phyloP scores from a whole-genome alignment of 768 basidiomycete species.

The Suillus hirtellus region DNA sequence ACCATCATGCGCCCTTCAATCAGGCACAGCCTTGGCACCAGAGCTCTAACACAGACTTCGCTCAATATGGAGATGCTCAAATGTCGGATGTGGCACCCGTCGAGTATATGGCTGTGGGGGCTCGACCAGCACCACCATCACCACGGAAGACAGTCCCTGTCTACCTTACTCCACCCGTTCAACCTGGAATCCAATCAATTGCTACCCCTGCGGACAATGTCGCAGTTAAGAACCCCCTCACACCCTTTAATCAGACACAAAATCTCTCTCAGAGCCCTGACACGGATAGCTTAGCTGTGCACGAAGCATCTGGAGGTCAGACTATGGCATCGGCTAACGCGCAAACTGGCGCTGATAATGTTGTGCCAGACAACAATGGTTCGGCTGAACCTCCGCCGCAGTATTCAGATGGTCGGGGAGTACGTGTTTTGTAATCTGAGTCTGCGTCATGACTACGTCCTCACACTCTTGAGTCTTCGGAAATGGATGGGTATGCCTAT shows the following conservation, averaged over 20 bases:
- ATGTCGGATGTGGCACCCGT: conserved; percentile 31
- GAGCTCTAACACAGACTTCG: conserved; percentile 21
- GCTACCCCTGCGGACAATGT: neutral
- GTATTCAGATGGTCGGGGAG: conserved; percentile 55
- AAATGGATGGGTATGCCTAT: neutral
- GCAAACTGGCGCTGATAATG: conserved; percentile 65
- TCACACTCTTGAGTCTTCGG: neutral
- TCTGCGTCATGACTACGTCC: neutral
- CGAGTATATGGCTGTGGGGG: too few species aligned
- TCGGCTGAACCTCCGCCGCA: conserved; percentile 76
- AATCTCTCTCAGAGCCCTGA: conserved; percentile 20
- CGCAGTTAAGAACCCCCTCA: neutral
- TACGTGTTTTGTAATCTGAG: conserved; percentile 4
- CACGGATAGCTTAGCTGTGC: conserved; percentile 17
- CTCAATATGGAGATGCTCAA: conserved; percentile 19
- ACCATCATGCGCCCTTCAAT: neutral
- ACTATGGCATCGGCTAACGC: conserved; percentile 39
- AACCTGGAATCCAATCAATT: conserved; percentile 2
- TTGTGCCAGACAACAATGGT: conserved; percentile 42
- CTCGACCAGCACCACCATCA: conserved; percentile 33
- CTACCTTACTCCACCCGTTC: conserved; percentile 14
- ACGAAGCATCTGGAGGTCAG: conserved; percentile 19
- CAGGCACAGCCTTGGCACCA: conserved; percentile 16
- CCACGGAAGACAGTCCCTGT: conserved; percentile 25
- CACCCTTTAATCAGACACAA: neutral